A percentile compares a stretch with the other conserved stretches of the same genome.
These are phyloP conservation scores for Trichoderma sp. DNA, from an alignment of 2,329 filamentous ascomycete genomes.

Conservation along the genomic window DNA sequence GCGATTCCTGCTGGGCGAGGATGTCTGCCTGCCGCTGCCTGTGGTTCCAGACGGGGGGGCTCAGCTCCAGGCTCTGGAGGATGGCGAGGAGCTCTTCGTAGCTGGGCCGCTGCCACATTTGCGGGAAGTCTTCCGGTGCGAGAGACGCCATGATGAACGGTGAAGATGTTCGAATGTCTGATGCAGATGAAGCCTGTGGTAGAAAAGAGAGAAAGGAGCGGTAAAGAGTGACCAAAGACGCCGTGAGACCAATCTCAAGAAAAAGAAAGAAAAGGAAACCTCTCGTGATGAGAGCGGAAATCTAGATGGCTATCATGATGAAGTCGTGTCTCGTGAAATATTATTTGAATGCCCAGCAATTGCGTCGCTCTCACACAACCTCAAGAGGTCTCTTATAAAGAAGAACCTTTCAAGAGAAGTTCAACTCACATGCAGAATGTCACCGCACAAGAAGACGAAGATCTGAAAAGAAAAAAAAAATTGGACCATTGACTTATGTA, in stretches of 20 bases:
- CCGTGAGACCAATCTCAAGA: background rate
- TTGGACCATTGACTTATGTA: constrained; percentile 9
- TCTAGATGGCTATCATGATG: constrained; percentile 22
- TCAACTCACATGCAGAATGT: constrained; percentile 12
- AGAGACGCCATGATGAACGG: constrained; percentile 34
- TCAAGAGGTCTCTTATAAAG: background rate
- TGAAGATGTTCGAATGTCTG: background rate
- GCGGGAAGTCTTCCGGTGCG: constrained; percentile 68
- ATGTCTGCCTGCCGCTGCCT: constrained; percentile 46
- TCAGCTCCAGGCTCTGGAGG: constrained; percentile 66
- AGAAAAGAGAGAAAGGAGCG: background rate
- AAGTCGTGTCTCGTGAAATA: background rate
- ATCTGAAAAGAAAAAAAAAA: background rate
- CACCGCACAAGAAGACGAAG: background rate
- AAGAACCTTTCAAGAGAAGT: background rate
- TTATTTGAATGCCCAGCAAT: background rate
- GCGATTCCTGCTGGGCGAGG: constrained; percentile 46
- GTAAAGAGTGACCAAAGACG: background rate
- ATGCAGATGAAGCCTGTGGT: background rate
- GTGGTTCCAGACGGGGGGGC: constrained; percentile 69
- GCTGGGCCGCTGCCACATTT: constrained; percentile 75
- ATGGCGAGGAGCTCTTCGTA: constrained; percentile 64
- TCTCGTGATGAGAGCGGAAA: constrained; percentile 2
- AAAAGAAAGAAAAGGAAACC: background rate
- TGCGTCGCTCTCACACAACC: background rate